Conservation (phyloP, 345 rosid genomes). For the Eucalyptus erythrocorys region DNA sequence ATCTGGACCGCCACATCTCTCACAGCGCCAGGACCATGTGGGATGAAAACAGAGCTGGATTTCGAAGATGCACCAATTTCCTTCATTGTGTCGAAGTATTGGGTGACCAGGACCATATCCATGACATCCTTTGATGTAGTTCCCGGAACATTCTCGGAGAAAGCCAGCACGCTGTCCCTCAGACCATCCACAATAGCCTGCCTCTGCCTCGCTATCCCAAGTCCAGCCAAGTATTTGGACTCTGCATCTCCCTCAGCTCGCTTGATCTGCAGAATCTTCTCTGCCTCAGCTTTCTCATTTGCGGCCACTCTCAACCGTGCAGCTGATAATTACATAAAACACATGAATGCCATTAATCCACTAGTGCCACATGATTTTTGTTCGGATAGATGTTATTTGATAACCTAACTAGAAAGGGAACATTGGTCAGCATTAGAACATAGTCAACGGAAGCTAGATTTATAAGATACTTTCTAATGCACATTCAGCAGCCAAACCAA, state of each 20-base stretch:
- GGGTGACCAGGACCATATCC: constrained; percentile 81
- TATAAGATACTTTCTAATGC: not conserved
- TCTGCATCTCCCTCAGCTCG: constrained; percentile 66
- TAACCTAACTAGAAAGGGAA: not conserved
- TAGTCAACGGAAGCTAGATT: not conserved
- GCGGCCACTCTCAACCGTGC: constrained; percentile 57
- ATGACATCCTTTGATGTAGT: constrained; percentile 59
- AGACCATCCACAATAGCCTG: constrained; percentile 67
- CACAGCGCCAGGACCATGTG: constrained; percentile 72
- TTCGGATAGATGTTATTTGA: not conserved
- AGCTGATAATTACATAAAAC: constrained; percentile 6
- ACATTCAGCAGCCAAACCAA: not conserved
- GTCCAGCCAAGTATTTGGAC: constrained; percentile 46
- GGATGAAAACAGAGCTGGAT: constrained; percentile 56
- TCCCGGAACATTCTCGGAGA: constrained; percentile 63
- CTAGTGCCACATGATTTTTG: not conserved
- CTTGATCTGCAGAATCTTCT: constrained; percentile 60
- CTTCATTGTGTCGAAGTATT: constrained; percentile 70
- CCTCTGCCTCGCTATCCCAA: constrained; percentile 55
- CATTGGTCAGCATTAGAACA: not conserved
- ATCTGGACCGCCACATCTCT: constrained; percentile 54
- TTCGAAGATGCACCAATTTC: constrained; percentile 59
- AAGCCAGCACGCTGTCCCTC: constrained; percentile 54
- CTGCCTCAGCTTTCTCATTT: constrained; percentile 55
- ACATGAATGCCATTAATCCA: not conserved